These are phyloP conservation scores for Protomyces arabidopsidicola DNA, from an alignment of 1,139 yeast species.

Conservation along the genomic window DNA sequence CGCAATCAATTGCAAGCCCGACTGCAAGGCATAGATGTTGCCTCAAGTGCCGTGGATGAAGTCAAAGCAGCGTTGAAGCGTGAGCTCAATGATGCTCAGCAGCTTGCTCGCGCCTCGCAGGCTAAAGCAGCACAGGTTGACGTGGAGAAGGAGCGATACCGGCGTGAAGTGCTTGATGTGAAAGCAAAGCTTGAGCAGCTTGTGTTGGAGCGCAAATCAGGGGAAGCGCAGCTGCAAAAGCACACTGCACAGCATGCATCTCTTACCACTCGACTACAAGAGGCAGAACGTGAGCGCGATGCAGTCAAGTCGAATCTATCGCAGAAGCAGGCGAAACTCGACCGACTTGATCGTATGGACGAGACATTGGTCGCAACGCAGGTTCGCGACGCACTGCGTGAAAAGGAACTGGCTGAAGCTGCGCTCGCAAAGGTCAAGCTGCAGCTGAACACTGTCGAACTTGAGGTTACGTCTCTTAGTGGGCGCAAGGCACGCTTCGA, in stretches of 20 bases:
- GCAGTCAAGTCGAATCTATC: constrained; percentile 1
- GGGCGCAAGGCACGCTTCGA: constrained; percentile 1
- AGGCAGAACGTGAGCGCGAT: constrained; percentile 6
- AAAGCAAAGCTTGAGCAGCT: constrained; percentile 15
- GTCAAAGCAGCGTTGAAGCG: constrained; percentile 11
- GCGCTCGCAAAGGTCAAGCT: background rate
- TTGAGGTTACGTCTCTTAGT: background rate
- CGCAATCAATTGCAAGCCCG: constrained; percentile 7
- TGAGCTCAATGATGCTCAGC: constrained; percentile 23
- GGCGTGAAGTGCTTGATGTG: constrained; percentile 22
- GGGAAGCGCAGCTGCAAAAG: constrained; percentile 6
- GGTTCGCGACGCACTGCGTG: constrained; percentile 12
- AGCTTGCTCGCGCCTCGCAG: constrained; percentile 3
- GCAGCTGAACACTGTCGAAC: background rate
- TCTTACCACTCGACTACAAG: background rate
- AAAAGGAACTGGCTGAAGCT: constrained; percentile 5
- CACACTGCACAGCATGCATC: background rate
- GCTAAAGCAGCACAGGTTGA: constrained; percentile 20
- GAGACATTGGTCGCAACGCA: constrained; percentile 13
- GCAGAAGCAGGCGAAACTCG: constrained; percentile 10
- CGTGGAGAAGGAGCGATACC: constrained; percentile 22
- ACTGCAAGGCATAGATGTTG: constrained; percentile 14
- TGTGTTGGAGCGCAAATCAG: constrained; percentile 5
- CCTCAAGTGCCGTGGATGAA: constrained; percentile 9
- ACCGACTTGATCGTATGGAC: constrained; percentile 12